A percentile compares a stretch with the other conserved stretches of the same genome.
These are phyloP conservation scores for Codiaeum variegatum DNA, from an alignment of 441 rosid genomes.

Conservation along the genomic window DNA sequence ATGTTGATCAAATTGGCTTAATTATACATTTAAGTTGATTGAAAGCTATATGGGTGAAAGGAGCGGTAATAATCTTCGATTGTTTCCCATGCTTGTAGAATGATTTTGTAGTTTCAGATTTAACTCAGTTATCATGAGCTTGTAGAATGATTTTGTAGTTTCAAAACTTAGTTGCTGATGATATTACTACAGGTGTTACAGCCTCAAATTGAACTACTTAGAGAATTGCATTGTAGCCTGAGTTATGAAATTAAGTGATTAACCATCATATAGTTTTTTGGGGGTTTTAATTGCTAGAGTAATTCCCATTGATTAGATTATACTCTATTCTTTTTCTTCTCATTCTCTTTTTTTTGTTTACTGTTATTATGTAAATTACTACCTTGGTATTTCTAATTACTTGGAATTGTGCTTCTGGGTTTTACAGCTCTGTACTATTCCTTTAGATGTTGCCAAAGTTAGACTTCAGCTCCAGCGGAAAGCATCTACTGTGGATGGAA, in stretches of 20 bases:
- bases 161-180: neutral
- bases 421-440: conserved; percentile 83
- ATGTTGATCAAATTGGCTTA: neutral
- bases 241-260: neutral
- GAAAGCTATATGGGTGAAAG: neutral
- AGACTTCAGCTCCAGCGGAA: conserved; percentile 96
- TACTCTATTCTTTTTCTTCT: neutral
- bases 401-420: conserved; percentile 14
- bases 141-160: neutral
- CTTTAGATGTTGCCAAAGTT: conserved; percentile 95
- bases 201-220: neutral
- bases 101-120: neutral
- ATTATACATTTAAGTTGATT: neutral
- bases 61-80: neutral
- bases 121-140: neutral
- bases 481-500: conserved; percentile 49
- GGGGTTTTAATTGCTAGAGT: neutral
- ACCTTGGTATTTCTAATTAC: neutral
- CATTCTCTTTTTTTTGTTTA: neutral
- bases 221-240: neutral
- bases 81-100: neutral
- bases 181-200: neutral
- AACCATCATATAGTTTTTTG: neutral
- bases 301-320: neutral
- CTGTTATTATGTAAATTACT: neutral